Evolutionary conservation across 2,329 filamentous ascomycete species (phyloP), one percentile per base, ranked within the genome.

Genomic region (Colletotrichum karsti): DNA sequence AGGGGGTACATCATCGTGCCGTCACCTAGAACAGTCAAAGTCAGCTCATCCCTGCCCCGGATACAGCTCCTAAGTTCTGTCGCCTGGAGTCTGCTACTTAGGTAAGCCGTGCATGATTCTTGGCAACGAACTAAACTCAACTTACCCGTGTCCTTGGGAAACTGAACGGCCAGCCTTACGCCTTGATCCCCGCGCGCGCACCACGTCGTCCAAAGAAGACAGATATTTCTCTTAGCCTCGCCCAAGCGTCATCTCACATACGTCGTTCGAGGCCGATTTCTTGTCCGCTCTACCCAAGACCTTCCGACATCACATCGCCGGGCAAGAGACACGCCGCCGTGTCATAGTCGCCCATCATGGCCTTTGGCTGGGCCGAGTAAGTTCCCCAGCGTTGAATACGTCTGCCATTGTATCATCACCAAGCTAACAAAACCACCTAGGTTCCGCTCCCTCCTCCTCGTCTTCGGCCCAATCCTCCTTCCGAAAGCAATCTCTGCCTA

Each of bases 381-480:
- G 63, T 37, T 53, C 44, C 33, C 46, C 39, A 39, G 51, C n/a
- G n/a, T n/a, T 59, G 7, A 15, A 26, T 18, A 24, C 28, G 15
- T 39, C 10, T n/a, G 13, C 24, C 18, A 24, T 10, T 39, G 24
- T 58, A 42, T 56, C 22, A 18, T 15, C 48, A 30, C 22, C 20
- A 15, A 30, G 24, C 37, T 44, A 13, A 60, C 63, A 58, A 24
- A 7, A 13, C 8, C 7, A 33, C 22, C 60, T 71, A 88, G 85
- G 59, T 81, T 89, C 74, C 86, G 86, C 72, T 85, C 86, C 73
- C 80, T 90, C 71, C 77, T 85, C 74, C 77, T 90, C 74, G 86
- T 90, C 81, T 85, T 95, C 77, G 93, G 91, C 3, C 93, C 93
- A 33, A 84, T 93, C 71, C 82, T 95, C 71, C 78, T 95, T 41